Conservation (phyloP, 306 rosid genomes). For the Astragalus glycyphyllos region DNA sequence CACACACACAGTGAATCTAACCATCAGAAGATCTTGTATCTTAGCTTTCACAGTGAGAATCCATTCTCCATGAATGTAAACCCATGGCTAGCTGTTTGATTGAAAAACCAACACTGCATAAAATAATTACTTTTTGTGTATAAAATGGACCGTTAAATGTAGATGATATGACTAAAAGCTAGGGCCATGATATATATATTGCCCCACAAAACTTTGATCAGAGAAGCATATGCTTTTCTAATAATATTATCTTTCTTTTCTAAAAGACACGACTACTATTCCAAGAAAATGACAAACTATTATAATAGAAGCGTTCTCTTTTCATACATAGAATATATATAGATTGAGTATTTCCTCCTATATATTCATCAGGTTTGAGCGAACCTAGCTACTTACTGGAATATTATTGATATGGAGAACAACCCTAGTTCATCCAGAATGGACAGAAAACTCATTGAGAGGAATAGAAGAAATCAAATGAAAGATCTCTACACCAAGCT, state of each 20-base stretch:
- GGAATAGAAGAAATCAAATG: conserved; percentile 75
- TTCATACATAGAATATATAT: not conserved
- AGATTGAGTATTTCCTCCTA: not conserved
- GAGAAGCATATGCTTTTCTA: conserved; percentile 3
- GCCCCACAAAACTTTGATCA: conserved; percentile 49
- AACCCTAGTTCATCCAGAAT: conserved; percentile 64
- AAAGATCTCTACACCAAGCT: conserved; percentile 63
- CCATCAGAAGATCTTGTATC: too few species aligned
- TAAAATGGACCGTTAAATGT: too few species aligned
- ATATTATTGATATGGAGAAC: too few species aligned
- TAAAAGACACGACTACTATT: conserved; percentile 28
- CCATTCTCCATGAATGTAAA: too few species aligned
- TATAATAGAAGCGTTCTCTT: conserved; percentile 8
- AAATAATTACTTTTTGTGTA: not conserved
- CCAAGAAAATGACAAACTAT: conserved; percentile 19
- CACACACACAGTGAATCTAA: too few species aligned
- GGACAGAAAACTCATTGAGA: conserved; percentile 70
- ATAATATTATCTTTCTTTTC: conserved; percentile 41
- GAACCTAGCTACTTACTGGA: too few species aligned
- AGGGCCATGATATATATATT: conserved; percentile 3
- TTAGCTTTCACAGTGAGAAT: too few species aligned
- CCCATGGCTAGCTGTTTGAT: too few species aligned
- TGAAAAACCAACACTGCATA: too few species aligned
- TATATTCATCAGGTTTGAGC: too few species aligned
- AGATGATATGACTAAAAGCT: not conserved